Conservation (phyloP, 2,329 filamentous ascomycete genomes). For the Xylaria digitata region DNA sequence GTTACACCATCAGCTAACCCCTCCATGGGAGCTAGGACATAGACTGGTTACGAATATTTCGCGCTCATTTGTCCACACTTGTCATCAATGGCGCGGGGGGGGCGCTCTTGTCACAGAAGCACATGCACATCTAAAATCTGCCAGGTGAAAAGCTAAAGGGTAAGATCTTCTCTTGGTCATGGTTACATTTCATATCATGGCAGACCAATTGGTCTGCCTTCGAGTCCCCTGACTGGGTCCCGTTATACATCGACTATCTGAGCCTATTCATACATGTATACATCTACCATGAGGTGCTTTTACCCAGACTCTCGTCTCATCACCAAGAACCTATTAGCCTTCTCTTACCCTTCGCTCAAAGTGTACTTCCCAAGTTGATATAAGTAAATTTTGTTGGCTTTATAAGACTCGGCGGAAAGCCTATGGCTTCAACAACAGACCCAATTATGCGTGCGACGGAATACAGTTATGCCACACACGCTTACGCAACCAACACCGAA, state of each 20-base stretch:
- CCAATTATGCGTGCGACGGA: conserved; percentile 14
- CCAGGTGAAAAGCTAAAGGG: not conserved
- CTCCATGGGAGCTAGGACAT: not conserved
- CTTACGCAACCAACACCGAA: conserved; percentile 33
- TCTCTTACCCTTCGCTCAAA: conserved; percentile 18
- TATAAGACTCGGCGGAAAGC: conserved; percentile 4
- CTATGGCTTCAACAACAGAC: conserved; percentile 8
- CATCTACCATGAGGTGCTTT: conserved; percentile 13
- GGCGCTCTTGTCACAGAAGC: not conserved
- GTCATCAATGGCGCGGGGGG: not conserved
- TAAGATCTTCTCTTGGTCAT: not conserved
- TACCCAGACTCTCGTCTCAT: conserved; percentile 13
- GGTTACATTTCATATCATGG: conserved; percentile 13
- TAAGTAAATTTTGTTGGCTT: conserved; percentile 23
- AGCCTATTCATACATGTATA: conserved; percentile 34
- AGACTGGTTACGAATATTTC: not conserved
- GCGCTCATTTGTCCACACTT: too few relatives aligned
- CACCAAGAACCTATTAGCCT: conserved; percentile 2
- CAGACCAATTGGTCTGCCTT: conserved; percentile 6
- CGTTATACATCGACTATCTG: conserved; percentile 34
- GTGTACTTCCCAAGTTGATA: conserved; percentile 27
- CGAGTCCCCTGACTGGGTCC: not conserved
- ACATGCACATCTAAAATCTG: not conserved
- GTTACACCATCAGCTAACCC: too few relatives aligned
- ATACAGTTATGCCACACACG: conserved; percentile 8